phyloP scores from a whole-genome alignment of 108 stramenopile species.

The Nitzschia sp. region DNA sequence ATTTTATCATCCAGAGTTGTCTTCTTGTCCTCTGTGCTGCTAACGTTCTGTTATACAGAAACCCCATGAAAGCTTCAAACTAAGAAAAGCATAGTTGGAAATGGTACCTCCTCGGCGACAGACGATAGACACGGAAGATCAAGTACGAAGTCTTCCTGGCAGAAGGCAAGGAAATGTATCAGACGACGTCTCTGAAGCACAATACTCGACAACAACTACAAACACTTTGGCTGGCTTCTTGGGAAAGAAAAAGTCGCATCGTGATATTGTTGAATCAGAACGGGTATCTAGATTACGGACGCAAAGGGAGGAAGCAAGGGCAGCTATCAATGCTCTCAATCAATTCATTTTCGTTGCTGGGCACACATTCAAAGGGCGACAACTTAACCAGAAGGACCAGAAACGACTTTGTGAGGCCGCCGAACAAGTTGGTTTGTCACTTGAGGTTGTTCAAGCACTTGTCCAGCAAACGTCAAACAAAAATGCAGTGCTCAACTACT shows the following conservation, averaged over 20 bases:
- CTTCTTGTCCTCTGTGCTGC: not conserved
- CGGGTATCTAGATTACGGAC: not conserved
- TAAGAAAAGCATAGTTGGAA: not conserved
- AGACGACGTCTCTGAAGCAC: constrained; percentile 3
- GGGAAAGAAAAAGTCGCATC: not conserved
- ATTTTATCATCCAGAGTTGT: not conserved
- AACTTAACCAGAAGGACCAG: constrained; percentile 18
- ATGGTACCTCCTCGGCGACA: not conserved
- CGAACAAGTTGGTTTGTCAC: constrained; percentile 30
- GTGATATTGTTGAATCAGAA: not conserved
- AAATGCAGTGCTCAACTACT: constrained; percentile 36
- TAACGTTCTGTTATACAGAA: not conserved
- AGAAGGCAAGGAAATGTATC: not conserved
- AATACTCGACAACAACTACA: constrained; percentile 11
- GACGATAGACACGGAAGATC: not conserved
- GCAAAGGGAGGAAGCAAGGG: constrained; percentile 13
- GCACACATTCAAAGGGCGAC: constrained; percentile 30
- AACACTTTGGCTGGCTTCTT: constrained; percentile 34
- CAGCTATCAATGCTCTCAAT: constrained; percentile 31
- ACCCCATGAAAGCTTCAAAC: no score
- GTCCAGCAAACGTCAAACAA: constrained; percentile 34
- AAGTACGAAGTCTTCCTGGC: not conserved
- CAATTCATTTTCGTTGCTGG: constrained; percentile 44
- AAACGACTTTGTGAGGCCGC: constrained; percentile 30
- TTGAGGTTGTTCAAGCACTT: constrained; percentile 33